Conservation (phyloP, 129 eudicot genomes). For the Arctium lappa region DNA sequence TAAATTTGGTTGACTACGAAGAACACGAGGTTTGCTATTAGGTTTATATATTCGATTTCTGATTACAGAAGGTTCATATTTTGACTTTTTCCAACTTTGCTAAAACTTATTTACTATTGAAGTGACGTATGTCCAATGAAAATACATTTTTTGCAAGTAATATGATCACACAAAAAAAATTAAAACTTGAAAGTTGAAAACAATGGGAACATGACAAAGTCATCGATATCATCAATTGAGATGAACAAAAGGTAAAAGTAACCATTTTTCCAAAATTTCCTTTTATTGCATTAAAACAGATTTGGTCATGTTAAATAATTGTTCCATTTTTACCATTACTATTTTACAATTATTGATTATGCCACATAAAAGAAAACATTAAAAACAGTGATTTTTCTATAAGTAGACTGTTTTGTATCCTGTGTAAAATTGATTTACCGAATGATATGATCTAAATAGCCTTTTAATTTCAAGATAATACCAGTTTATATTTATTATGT, state of each 20-base stretch:
- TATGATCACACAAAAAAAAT: background rate
- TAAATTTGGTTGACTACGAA: background rate
- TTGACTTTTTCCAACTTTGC: background rate
- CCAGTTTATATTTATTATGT: too few species aligned
- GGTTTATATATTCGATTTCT: background rate
- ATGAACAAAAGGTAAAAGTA: background rate
- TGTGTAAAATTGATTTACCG: too few species aligned
- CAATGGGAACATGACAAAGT: background rate
- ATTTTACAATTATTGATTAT: background rate
- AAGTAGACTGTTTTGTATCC: too few species aligned
- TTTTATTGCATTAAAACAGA: background rate
- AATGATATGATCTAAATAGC: background rate
- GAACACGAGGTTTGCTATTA: background rate
- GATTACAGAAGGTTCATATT: background rate
- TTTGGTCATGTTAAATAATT: background rate
- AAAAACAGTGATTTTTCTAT: background rate
- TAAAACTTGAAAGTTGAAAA: background rate
- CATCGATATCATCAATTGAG: background rate
- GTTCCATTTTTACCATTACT: background rate
- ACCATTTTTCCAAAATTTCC: background rate
- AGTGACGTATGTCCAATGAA: background rate
- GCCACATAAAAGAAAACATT: background rate
- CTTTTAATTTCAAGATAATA: too few species aligned
- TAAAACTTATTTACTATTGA: background rate
- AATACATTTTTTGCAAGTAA: background rate